Conservation (phyloP, 169 alveolate species). For the Perkinsus marinus region DNA sequence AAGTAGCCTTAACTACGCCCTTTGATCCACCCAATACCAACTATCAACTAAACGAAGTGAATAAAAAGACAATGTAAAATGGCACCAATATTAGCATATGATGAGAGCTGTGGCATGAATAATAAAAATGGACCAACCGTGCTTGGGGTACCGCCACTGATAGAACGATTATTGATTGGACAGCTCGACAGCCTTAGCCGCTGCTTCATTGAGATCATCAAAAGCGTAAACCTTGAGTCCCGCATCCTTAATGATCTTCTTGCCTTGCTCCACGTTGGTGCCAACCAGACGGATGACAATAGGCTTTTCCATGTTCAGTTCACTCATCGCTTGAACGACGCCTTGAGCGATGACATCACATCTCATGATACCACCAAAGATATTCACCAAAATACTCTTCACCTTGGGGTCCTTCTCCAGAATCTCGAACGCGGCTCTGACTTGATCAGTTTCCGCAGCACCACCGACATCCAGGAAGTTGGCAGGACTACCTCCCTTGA, state of each 20-base stretch:
- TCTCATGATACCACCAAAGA: slow-evolving; percentile 75
- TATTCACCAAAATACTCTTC: slow-evolving; percentile 65
- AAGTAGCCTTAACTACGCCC: no score
- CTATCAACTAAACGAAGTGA: no score
- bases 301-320: slow-evolving; percentile 52
- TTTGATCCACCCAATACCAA: no score
- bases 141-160: neutral
- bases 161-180: slow-evolving; percentile 15
- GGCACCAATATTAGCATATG: neutral
- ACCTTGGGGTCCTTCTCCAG: slow-evolving; percentile 58
- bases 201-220: slow-evolving; percentile 59
- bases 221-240: slow-evolving; percentile 49
- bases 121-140: neutral
- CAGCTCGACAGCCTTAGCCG: slow-evolving; percentile 56
- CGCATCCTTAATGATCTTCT: slow-evolving; percentile 42
- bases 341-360: slow-evolving; percentile 62
- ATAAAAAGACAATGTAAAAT: neutral
- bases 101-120: neutral
- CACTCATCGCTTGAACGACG: slow-evolving; percentile 52
- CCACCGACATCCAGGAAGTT: slow-evolving; percentile 88
- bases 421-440: slow-evolving; percentile 62
- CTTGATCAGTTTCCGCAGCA: slow-evolving; percentile 61
- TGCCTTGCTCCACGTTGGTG: slow-evolving; percentile 64
- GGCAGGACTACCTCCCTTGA: slow-evolving; percentile 73
- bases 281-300: slow-evolving; percentile 73